phyloP scores from a whole-genome alignment of 208 protist genomes.

The Paratrypanosoma confusum region DNA sequence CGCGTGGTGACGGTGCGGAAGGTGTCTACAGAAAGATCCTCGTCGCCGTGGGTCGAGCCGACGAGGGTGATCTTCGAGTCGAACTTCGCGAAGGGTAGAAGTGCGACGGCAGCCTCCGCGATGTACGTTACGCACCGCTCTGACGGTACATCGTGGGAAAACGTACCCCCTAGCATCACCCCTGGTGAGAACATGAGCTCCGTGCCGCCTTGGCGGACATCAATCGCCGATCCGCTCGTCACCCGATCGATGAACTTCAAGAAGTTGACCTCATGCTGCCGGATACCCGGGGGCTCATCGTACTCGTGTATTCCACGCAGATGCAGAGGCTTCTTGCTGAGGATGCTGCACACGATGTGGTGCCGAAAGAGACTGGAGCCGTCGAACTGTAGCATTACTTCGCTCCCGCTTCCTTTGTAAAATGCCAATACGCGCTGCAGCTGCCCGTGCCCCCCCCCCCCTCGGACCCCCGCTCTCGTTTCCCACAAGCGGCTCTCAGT shows the following conservation, averaged over 20 bases:
- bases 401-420: background rate
- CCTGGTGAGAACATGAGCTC: slow-evolving; percentile 74
- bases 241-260: slow-evolving; percentile 87
- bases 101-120: slow-evolving; percentile 70
- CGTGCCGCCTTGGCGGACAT: slow-evolving; percentile 68
- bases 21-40: slow-evolving; percentile 82
- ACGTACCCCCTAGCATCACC: slow-evolving; percentile 83
- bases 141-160: slow-evolving; percentile 76
- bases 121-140: slow-evolving; percentile 77
- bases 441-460: no score
- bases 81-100: slow-evolving; percentile 87
- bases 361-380: slow-evolving; percentile 79
- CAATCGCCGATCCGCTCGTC: slow-evolving; percentile 74
- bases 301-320: slow-evolving; percentile 60
- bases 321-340: slow-evolving; percentile 58
- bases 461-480: no score
- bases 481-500: no score
- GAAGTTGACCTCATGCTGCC: slow-evolving; percentile 80
- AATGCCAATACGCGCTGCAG: background rate
- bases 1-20: slow-evolving; percentile 83
- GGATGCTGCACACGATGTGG: slow-evolving; percentile 78
- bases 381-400: slow-evolving; percentile 63
- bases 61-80: slow-evolving; percentile 77
- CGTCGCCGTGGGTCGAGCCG: slow-evolving; percentile 72
- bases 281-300: slow-evolving; percentile 63